Base-by-base conservation (phyloP, 345 rosid species). In the Nasturtium officinale region DNA sequence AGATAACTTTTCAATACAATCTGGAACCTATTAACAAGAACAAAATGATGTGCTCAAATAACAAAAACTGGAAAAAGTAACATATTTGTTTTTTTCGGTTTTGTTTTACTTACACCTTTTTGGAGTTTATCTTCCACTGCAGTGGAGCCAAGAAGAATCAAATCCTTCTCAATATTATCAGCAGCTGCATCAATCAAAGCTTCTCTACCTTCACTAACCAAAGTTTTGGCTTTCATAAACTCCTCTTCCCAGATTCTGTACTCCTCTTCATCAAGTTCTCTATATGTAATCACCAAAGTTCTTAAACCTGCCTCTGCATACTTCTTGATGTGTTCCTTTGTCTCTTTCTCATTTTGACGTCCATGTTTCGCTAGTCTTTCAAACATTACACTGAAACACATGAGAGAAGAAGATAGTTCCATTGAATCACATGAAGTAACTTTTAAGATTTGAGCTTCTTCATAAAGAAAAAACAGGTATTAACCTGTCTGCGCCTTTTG, bases 401-500 rank as follows among this genome's bases (percentile, higher is more conserved):
- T 13, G 61, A 56, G 28, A 57, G 0, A 35, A 21, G 6, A 77
- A 71, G 48, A 60, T 9, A 45, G 30, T 38, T n/a, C 12, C 16
- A 56, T 7, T 35, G 6, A 32, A 9, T 20, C 4, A 72, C 21
- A 40, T 52, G 3, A 8, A n/a, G 4, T 1, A 25, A 46, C 9
- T 30, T 42, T 42, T 9, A 62, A 20, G 28, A 46, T 6, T 18
- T 59, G 5, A 60, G 46, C 43, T 52, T 23, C 18, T 71, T 5
- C 59, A 48, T 15, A 60, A 52, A 71, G 30, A 64, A 17, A 17
- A 61, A 37, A 52, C n/a, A n/a, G 17, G 35, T 64, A 67, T 61
- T 62, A 53, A 94, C 98, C 93, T 94, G 85, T 94, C 98, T 75
- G 98, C 95, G 2, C 97, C 98, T 85, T 94, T 94, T 53, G 84